Percentiles rank a stretch among this genome's conserved stretches.
These are phyloP conservation scores for Angomonas ambiguus DNA, from an alignment of 208 protist species.

Conservation along the genomic window DNA sequence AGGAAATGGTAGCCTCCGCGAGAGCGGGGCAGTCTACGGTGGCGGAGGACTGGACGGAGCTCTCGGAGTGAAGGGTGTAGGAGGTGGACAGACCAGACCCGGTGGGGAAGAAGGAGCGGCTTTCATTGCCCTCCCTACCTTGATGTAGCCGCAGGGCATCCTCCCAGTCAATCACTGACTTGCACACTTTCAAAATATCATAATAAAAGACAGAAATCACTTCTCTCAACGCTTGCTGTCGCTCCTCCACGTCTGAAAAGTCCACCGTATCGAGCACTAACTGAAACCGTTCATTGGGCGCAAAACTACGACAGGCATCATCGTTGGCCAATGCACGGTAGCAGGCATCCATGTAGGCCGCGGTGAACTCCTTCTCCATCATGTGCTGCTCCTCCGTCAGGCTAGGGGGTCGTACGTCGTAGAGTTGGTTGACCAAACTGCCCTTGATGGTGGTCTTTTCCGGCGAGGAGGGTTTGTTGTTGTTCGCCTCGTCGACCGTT, in stretches of 20 bases:
- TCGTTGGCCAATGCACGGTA: slow-evolving; percentile 28
- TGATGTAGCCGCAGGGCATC: slow-evolving; percentile 9
- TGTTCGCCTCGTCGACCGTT: neutral
- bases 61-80: slow-evolving; percentile 4
- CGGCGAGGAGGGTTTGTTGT: neutral
- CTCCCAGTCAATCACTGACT: slow-evolving; percentile 33
- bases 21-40: slow-evolving; percentile 17
- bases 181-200: slow-evolving; percentile 26
- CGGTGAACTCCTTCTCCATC: slow-evolving; percentile 28
- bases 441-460: neutral
- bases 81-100: slow-evolving; percentile 4
- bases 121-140: slow-evolving; percentile 7
- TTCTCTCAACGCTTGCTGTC: slow-evolving; percentile 24
- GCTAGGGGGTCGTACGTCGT: slow-evolving; percentile 24
- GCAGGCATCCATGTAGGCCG: slow-evolving; percentile 36
- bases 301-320: slow-evolving; percentile 21
- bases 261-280: slow-evolving; percentile 25
- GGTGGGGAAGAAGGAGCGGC: neutral
- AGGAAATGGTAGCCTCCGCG: slow-evolving; percentile 25
- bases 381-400: slow-evolving; percentile 27
- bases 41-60: slow-evolving; percentile 11
- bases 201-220: slow-evolving; percentile 36
- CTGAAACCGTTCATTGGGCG: slow-evolving; percentile 40
- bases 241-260: slow-evolving; percentile 22
- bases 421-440: slow-evolving; percentile 16